Evolutionary conservation across 2,329 filamentous ascomycete genomes (phyloP).

Genomic region (Phyllachora maydis): DNA sequence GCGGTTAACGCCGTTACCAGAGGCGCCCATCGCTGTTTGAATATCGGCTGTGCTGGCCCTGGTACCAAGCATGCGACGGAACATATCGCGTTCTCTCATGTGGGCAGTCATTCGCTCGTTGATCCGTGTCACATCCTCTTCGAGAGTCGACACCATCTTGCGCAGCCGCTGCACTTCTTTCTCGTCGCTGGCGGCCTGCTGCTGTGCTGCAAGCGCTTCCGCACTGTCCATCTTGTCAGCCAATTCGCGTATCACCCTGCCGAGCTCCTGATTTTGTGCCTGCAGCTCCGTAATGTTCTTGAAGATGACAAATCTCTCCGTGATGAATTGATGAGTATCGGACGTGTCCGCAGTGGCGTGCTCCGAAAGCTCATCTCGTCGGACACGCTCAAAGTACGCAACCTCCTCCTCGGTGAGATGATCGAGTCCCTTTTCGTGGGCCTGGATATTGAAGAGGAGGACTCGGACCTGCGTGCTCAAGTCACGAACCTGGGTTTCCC

Average conservation of each 20-base stretch:
- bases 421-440: slow-evolving; percentile 59
- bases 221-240: slow-evolving; percentile 82
- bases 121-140: slow-evolving; percentile 70
- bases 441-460: slow-evolving; percentile 69
- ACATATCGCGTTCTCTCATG: slow-evolving; percentile 91
- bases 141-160: slow-evolving; percentile 20
- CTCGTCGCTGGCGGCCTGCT: slow-evolving; percentile 41
- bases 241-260: slow-evolving; percentile 65
- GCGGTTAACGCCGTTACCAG: slow-evolving; percentile 34
- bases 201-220: slow-evolving; percentile 51
- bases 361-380: slow-evolving; percentile 54
- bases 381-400: slow-evolving; percentile 55
- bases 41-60: slow-evolving; percentile 38
- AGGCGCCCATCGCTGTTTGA: slow-evolving; percentile 50
- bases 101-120: slow-evolving; percentile 77
- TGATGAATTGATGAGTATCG: slow-evolving; percentile 76
- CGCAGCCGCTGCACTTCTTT: slow-evolving; percentile 44
- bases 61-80: slow-evolving; percentile 80
- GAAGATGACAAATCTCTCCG: slow-evolving; percentile 75
- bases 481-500: slow-evolving; percentile 75
- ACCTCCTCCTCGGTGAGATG: slow-evolving; percentile 52
- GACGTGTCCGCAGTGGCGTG: slow-evolving; percentile 54
- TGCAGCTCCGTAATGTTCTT: slow-evolving; percentile 70
- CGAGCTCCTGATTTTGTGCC: slow-evolving; percentile 66
- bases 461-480: slow-evolving; percentile 80